Conservation (phyloP, 129 eudicot species). For the Scalesia atractyloides region DNA sequence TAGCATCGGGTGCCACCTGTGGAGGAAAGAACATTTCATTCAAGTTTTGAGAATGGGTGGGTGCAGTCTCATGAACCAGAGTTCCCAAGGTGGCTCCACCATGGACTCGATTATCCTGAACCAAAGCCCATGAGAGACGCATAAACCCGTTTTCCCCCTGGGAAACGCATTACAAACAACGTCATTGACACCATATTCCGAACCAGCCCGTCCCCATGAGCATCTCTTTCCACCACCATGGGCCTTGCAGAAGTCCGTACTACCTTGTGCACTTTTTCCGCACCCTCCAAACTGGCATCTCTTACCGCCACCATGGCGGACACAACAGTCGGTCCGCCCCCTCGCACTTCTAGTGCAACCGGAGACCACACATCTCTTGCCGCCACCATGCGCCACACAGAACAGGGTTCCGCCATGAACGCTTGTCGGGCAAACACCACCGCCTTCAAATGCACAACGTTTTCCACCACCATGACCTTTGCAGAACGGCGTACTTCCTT, state of each 20-base stretch:
- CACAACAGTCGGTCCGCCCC: conserved; percentile 89
- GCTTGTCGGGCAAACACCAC: conserved; percentile 83
- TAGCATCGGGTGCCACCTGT: conserved; percentile 19
- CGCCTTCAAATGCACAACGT: conserved; percentile 74
- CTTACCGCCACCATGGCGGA: conserved; percentile 95
- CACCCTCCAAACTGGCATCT: conserved; percentile 73
- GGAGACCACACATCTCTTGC: conserved; percentile 76
- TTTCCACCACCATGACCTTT: conserved; percentile 98
- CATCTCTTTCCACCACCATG: conserved; percentile 98
- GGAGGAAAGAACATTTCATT: conserved; percentile 23
- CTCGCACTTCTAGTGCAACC: conserved; percentile 90
- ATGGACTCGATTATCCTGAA: conserved; percentile 88
- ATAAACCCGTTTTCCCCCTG: conserved; percentile 71
- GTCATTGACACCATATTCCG: conserved; percentile 58
- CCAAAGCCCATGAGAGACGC: conserved; percentile 72
- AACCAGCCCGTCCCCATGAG: conserved; percentile 79
- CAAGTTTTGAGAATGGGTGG: conserved; percentile 32
- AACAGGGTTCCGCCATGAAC: conserved; percentile 91
- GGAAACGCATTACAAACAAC: conserved; percentile 64
- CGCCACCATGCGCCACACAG: conserved; percentile 96
- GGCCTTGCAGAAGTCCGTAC: conserved; percentile 96
- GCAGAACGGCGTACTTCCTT: conserved; percentile 84
- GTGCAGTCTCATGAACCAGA: conserved; percentile 48
- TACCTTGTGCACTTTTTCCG: conserved; percentile 94
- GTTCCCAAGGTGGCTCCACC: conserved; percentile 83